Evolutionary conservation across 2,329 filamentous ascomycete species (phyloP).

Genomic region (Aspergillus bombycis): DNA sequence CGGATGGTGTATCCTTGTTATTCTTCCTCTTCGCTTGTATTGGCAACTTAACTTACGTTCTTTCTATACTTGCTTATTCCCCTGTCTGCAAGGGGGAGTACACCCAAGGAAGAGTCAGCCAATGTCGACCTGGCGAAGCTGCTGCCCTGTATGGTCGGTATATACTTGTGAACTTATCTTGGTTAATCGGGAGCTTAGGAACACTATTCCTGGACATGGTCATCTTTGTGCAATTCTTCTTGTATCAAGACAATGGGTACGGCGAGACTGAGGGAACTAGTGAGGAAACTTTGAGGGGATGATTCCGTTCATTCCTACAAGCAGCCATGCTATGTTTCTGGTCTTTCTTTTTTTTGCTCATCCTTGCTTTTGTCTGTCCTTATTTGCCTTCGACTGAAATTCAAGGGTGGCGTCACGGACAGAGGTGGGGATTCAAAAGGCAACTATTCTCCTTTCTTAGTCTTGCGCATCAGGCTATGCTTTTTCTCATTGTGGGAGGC

Average conservation of each 20-base stretch:
- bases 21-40: slow-evolving; percentile 98
- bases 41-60: slow-evolving; percentile 89
- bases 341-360: not conserved
- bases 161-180: slow-evolving; percentile 86
- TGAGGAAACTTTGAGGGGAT: slow-evolving; percentile 6
- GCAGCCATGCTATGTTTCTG: not conserved
- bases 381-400: not conserved
- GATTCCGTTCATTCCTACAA: not conserved
- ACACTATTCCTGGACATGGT: slow-evolving; percentile 81
- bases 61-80: slow-evolving; percentile 89
- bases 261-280: slow-evolving; percentile 17
- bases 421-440: not conserved
- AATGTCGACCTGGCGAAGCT: slow-evolving; percentile 69
- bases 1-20: slow-evolving; percentile 87
- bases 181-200: slow-evolving; percentile 86
- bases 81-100: slow-evolving; percentile 60
- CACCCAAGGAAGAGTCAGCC: slow-evolving; percentile 28
- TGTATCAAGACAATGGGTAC: slow-evolving; percentile 63
- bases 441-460: not conserved
- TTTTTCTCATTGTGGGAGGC: not conserved
- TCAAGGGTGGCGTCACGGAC: not conserved
- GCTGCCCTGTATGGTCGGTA: slow-evolving; percentile 73
- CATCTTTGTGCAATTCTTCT: slow-evolving; percentile 90
- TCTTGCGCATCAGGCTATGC: not conserved
- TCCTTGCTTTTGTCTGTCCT: not conserved